Conservation (phyloP, 495 filamentous ascomycete species). For the Xylaria palmicola region DNA sequence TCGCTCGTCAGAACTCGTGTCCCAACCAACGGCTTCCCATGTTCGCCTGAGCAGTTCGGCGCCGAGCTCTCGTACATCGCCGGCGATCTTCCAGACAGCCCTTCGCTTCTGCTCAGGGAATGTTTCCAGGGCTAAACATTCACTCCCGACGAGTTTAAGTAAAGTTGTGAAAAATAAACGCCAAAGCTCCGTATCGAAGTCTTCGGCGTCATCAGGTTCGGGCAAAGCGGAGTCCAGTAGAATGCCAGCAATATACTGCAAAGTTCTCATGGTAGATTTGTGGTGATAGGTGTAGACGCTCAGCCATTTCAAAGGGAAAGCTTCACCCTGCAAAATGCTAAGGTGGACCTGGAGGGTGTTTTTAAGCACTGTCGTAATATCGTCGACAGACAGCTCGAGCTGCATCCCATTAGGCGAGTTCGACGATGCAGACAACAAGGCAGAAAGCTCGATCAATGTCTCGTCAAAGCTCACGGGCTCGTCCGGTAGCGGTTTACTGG, state of each 20-base stretch:
- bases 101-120: slow-evolving; percentile 96
- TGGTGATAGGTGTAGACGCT: slow-evolving; percentile 95
- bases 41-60: slow-evolving; percentile 78
- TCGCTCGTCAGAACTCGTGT: slow-evolving; percentile 73
- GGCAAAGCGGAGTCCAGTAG: slow-evolving; percentile 78
- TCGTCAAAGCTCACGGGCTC: slow-evolving; percentile 75
- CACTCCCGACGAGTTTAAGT: slow-evolving; percentile 83
- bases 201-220: slow-evolving; percentile 85
- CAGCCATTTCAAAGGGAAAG: slow-evolving; percentile 87
- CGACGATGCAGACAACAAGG: slow-evolving; percentile 78
- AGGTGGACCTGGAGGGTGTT: slow-evolving; percentile 78
- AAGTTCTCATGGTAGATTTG: slow-evolving; percentile 79
- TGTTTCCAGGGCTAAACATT: slow-evolving; percentile 86
- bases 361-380: slow-evolving; percentile 71
- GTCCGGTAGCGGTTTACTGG: slow-evolving; percentile 60
- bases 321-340: slow-evolving; percentile 84
- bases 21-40: slow-evolving; percentile 98
- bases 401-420: slow-evolving; percentile 66
- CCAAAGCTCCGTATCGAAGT: slow-evolving; percentile 92
- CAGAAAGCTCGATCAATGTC: slow-evolving; percentile 82
- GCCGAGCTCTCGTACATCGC: slow-evolving; percentile 90
- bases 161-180: slow-evolving; percentile 87
- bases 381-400: slow-evolving; percentile 69
- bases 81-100: slow-evolving; percentile 98
- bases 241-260: slow-evolving; percentile 80